Evolutionary conservation across 2,329 filamentous ascomycete genomes (phyloP), one percentile per base, ranked within the genome.

Genomic region (Penicillium sp.): DNA sequence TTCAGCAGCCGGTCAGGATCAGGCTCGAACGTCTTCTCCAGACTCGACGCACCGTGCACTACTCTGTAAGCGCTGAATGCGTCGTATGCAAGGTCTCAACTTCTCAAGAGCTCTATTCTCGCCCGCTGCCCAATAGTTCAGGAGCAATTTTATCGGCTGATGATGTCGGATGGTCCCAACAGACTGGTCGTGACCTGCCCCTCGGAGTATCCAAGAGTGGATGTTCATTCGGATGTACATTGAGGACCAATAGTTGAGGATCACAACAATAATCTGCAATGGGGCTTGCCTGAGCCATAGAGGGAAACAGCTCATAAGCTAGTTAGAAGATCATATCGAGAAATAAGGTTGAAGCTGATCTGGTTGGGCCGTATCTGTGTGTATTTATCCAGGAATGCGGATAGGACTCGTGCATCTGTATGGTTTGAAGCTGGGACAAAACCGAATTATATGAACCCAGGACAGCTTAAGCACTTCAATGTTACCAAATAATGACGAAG

Each of bases 41-140:
- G 31, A 31, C 31, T 31, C 31, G 31, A 31, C 10, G 31, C 7
- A 31, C 31, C 31, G 31, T 27, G 24, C 24, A 27, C 24, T 27
- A 27, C 24, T 27, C 24, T 27, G 24, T 6, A 27, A 27, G 24
- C 16, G 41, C 41, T 44, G 41, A 44, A 14, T 44, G 41, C 41
- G 16, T 14, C 22, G 14, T 27, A 22, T 27, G 41, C 41, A 44
- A 57, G 52, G 61, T 64, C 60, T 19, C 41, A 44, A 57, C 50
- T 60, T 64, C 60, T 19, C 41, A 3, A 47, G 51, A 55, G 56
- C 63, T 43, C 27, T 49, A 27, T 33, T 7, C 27, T 50, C 46
- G 14, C 49, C 50, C 55, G 51, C 46, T 39, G 77, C 80, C 60
- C 65, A 58, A 24, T 43, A 31, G 14, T n/a, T 7, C 16, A 11